Conservation (phyloP, 2,329 filamentous ascomycete genomes). For the Diplodia corticola region DNA sequence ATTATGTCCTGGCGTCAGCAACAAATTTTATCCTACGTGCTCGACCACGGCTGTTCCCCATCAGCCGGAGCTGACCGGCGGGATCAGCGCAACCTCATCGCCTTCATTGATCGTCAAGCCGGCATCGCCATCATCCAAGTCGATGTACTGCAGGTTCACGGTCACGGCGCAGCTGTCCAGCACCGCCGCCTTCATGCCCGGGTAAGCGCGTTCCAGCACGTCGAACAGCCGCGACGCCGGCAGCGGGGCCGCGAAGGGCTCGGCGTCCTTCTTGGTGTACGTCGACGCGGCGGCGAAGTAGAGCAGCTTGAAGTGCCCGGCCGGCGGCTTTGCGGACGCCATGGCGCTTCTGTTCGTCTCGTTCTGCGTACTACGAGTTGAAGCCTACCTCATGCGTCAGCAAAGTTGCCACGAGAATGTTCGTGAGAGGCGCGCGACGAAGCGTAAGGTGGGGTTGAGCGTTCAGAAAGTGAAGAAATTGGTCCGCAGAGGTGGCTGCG, state of each 20-base stretch:
- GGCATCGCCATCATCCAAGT: constrained; percentile 59
- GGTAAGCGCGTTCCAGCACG: constrained; percentile 68
- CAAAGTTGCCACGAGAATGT: not conserved
- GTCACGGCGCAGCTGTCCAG: constrained; percentile 74
- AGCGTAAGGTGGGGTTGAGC: not conserved
- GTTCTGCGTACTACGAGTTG: not conserved
- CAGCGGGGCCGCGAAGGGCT: constrained; percentile 67
- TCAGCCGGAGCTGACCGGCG: constrained; percentile 83
- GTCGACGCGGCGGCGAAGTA: constrained; percentile 79
- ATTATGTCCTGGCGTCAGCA: not conserved
- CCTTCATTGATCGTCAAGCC: constrained; percentile 63
- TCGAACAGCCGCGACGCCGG: constrained; percentile 63
- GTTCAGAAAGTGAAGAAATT: constrained; percentile 34
- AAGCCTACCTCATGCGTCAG: not conserved
- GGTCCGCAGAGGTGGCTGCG: constrained; percentile 34
- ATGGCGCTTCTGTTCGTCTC: constrained; percentile 31
- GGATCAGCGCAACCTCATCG: constrained; percentile 85
- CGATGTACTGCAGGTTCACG: constrained; percentile 78
- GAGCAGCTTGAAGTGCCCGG: constrained; percentile 73
- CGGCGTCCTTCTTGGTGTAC: constrained; percentile 67
- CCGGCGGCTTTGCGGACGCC: constrained; percentile 50
- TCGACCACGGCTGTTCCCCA: not conserved
- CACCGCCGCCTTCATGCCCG: constrained; percentile 67
- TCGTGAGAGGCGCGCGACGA: not conserved
- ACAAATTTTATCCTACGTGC: not conserved